phyloP scores from a whole-genome alignment of 2,329 filamentous ascomycete species.

The Aspergillus alliaceus region DNA sequence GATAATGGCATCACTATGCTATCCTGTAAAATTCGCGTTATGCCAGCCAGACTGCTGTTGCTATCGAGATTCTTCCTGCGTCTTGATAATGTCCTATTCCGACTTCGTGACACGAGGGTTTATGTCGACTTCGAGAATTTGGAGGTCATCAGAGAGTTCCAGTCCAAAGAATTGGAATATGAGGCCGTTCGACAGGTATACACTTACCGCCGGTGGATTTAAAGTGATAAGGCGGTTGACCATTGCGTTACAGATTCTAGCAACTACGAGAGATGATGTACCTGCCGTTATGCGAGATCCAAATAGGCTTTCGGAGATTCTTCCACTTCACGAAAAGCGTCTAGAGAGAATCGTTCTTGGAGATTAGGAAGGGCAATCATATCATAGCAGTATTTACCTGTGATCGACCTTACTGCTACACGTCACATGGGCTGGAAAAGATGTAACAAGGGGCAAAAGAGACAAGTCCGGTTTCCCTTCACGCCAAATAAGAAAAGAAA shows the following conservation, averaged over 20 bases:
- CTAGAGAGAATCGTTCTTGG: slow-evolving; percentile 56
- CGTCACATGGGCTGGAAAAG: neutral
- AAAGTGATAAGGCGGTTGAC: slow-evolving; percentile 1
- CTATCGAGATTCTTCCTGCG: slow-evolving; percentile 88
- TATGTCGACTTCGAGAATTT: slow-evolving; percentile 84
- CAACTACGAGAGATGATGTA: slow-evolving; percentile 67
- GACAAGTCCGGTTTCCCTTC: too few relatives aligned
- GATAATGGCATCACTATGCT: slow-evolving; percentile 94
- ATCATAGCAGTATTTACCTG: too few relatives aligned
- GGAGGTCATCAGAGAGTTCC: slow-evolving; percentile 84
- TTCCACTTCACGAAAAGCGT: slow-evolving; percentile 69
- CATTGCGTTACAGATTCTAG: slow-evolving; percentile 44
- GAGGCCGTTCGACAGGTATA: slow-evolving; percentile 69
- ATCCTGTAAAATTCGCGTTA: slow-evolving; percentile 88
- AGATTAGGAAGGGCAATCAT: slow-evolving; percentile 3
- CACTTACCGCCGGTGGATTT: neutral
- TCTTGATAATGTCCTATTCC: slow-evolving; percentile 82
- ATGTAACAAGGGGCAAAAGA: neutral
- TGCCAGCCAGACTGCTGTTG: slow-evolving; percentile 83
- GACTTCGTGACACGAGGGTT: slow-evolving; percentile 84
- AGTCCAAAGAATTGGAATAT: slow-evolving; percentile 80
- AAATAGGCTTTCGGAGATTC: slow-evolving; percentile 68
- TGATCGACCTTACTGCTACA: neutral
- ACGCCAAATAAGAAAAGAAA: too few relatives aligned
- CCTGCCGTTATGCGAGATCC: slow-evolving; percentile 76